phyloP scores from a whole-genome alignment of 805 yeast genomes.

The Ogataea parapolymorpha region DNA sequence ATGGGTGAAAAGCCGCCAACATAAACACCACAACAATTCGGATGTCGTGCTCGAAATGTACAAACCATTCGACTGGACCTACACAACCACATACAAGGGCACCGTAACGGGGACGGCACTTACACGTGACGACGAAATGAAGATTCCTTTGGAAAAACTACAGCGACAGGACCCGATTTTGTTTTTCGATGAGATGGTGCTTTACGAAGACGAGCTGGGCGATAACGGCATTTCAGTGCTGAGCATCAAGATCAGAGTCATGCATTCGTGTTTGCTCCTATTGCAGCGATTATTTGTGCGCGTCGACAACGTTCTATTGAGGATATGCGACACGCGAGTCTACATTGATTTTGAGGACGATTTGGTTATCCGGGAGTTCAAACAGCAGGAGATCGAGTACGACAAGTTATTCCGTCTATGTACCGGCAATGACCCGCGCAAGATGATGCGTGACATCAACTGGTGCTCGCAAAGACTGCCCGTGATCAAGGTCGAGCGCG shows the following conservation, averaged over 20 bases:
- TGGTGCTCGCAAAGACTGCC: slow-evolving; percentile 64
- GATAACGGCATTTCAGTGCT: slow-evolving; percentile 89
- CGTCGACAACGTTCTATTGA: slow-evolving; percentile 83
- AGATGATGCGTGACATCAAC: slow-evolving; percentile 71
- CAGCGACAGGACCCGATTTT: slow-evolving; percentile 75
- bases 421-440: slow-evolving; percentile 64
- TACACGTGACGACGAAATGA: slow-evolving; percentile 27
- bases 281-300: slow-evolving; percentile 78
- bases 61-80: slow-evolving; percentile 96
- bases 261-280: slow-evolving; percentile 74
- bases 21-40: slow-evolving; percentile 31
- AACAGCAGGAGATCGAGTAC: slow-evolving; percentile 61
- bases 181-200: slow-evolving; percentile 82
- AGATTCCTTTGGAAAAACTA: slow-evolving; percentile 69
- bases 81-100: slow-evolving; percentile 78
- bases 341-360: slow-evolving; percentile 72
- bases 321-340: slow-evolving; percentile 81
- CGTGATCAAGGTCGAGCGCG: slow-evolving; percentile 23
- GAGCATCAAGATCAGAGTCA: slow-evolving; percentile 79
- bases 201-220: slow-evolving; percentile 93
- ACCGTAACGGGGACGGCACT: slow-evolving; percentile 30
- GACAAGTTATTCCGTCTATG: slow-evolving; percentile 38
- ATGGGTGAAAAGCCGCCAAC: slow-evolving; percentile 56
- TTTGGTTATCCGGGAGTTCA: slow-evolving; percentile 70
- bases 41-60: slow-evolving; percentile 52